Conservation (phyloP, 495 filamentous ascomycete genomes). For the Hyaloscypha hepaticicola region DNA sequence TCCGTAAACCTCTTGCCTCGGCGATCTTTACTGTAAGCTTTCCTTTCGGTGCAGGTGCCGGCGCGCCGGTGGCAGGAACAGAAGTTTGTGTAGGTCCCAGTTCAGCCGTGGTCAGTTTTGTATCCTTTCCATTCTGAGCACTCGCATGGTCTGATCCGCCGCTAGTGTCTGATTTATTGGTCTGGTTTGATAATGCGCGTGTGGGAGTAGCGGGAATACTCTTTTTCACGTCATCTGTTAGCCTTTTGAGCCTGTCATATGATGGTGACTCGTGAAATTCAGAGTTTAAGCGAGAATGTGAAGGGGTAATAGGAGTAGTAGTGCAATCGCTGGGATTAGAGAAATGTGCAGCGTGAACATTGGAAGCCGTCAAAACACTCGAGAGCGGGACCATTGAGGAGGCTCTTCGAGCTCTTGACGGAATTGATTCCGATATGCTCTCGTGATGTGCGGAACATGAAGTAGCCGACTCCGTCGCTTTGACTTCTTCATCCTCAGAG, state of each 20-base stretch:
- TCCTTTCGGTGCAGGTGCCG: slow-evolving; percentile 77
- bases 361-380: slow-evolving; percentile 61
- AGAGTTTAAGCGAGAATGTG: slow-evolving; percentile 41
- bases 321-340: slow-evolving; percentile 69
- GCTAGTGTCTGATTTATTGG: slow-evolving; percentile 39
- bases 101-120: slow-evolving; percentile 36
- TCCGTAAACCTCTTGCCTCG: slow-evolving; percentile 77
- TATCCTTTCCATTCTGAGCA: slow-evolving; percentile 34
- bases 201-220: slow-evolving; percentile 87
- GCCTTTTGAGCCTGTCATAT: slow-evolving; percentile 73
- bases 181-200: slow-evolving; percentile 72
- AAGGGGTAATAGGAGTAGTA: slow-evolving; percentile 52
- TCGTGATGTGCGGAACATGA: slow-evolving; percentile 38
- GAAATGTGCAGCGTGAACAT: slow-evolving; percentile 69
- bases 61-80: slow-evolving; percentile 40
- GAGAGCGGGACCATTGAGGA: slow-evolving; percentile 60
- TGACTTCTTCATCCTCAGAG: slow-evolving; percentile 40
- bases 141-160: slow-evolving; percentile 35
- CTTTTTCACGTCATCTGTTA: slow-evolving; percentile 83
- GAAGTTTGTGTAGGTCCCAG: slow-evolving; percentile 41
- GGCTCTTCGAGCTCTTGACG: slow-evolving; percentile 44
- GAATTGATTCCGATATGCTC: slow-evolving; percentile 43
- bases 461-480: slow-evolving; percentile 32
- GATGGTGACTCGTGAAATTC: slow-evolving; percentile 53
- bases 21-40: slow-evolving; percentile 86